Percentiles rank a stretch among this genome's conserved stretches.
These are phyloP conservation scores for Pichia cabralensis DNA, from an alignment of 805 yeast species.

Conservation along the genomic window DNA sequence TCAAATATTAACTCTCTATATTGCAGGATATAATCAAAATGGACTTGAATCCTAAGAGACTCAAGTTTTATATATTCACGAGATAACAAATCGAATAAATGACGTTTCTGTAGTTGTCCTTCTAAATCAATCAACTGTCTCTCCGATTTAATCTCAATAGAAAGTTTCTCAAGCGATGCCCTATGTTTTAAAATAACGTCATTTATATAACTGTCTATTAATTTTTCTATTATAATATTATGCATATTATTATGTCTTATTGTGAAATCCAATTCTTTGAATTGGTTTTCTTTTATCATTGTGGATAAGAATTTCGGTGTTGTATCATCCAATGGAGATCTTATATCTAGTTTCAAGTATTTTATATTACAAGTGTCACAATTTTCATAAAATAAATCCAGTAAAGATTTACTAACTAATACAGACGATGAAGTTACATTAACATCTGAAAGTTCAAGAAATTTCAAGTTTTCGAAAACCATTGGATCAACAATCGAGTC, in stretches of 20 bases:
- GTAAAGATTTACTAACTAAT: conserved; percentile 9
- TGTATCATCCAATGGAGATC: conserved; percentile 15
- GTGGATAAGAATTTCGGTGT: conserved; percentile 12
- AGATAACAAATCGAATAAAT: conserved; percentile 11
- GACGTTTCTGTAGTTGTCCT: conserved; percentile 12
- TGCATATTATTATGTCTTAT: conserved; percentile 16
- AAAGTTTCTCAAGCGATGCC: conserved; percentile 14
- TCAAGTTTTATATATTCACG: conserved; percentile 19
- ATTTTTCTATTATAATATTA: conserved; percentile 9
- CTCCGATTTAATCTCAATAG: conserved; percentile 18
- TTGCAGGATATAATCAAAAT: conserved; percentile 24
- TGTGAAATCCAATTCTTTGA: conserved; percentile 16
- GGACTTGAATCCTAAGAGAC: conserved; percentile 31
- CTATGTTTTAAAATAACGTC: conserved; percentile 8
- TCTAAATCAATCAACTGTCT: conserved; percentile 13
- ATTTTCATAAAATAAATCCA: conserved; percentile 8
- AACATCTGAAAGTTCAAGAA: conserved; percentile 12
- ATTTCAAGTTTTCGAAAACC: conserved; percentile 8
- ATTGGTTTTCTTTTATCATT: conserved; percentile 10
- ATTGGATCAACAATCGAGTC: conserved; percentile 2
- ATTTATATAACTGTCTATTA: conserved; percentile 13
- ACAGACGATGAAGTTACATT: conserved; percentile 8
- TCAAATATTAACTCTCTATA: conserved; percentile 21
- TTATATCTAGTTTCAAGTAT: conserved; percentile 14
- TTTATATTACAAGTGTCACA: conserved; percentile 3